Base-by-base conservation (phyloP, 2,329 filamentous ascomycete species). In the Exophiala mesophila region DNA sequence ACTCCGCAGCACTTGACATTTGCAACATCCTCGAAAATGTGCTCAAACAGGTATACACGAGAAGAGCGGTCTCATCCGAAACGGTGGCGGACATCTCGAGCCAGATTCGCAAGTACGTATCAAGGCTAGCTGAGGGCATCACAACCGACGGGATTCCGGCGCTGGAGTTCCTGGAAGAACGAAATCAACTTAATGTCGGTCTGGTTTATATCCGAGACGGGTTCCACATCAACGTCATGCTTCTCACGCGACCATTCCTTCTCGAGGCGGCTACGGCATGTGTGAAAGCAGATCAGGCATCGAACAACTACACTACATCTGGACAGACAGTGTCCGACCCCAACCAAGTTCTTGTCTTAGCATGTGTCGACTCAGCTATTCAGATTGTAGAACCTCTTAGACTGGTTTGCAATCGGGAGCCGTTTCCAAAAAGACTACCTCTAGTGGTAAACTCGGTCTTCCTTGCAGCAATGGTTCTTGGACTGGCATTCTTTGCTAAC, bases 381-480 rank as follows among this genome's bases (percentile, higher is more conserved):
- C 57, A 60, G 20, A 56, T 57, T 5, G 57, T 71, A 2, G 64
- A 67, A 3, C 57, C 71, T 0, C 53, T 69, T 1, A 59, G 66
- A 9, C 57, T 56, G 1, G 59, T 72, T 1, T 46, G 63, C 3
- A 53, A 52, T 1, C 60, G 58, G 1, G 45, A 57, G 1, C 54
- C 57, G 2, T 57, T 70, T 0, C 68, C 69, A 0, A 67, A 65
- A 21, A 59, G 68, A 1, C 51, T 71, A 3, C 69, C 69, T 0
- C 69, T 71, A 10, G 50, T 71, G 1, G 66, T 71, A 3, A 72
- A 71, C 36, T 67, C 66, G 2, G 62, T 67, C 3, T 72, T 72
- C 45, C 63, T 69, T 4, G 68, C 68, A 0, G 66, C 65, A 0
- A 52, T 72, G 1, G 68, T 71, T 0, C 57, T 72, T 0, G 69